A percentile compares a stretch with the other conserved stretches of the same genome.
Evolutionary conservation across 768 basidiomycete genomes (phyloP).

Genomic region (Pisolithus marmoratus): DNA sequence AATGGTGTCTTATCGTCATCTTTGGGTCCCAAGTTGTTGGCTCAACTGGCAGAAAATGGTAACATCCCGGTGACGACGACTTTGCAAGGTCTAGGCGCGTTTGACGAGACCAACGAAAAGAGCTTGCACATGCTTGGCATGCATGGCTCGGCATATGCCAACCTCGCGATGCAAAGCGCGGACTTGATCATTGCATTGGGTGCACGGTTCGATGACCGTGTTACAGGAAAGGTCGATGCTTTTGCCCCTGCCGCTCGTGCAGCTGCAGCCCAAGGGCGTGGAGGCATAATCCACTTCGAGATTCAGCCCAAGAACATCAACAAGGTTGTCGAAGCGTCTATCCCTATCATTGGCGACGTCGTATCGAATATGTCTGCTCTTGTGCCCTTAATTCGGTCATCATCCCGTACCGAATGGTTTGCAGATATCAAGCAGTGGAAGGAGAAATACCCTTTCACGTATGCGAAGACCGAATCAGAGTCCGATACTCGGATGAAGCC

Average conservation of each 20-base stretch:
- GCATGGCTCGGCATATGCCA: constrained; percentile 97
- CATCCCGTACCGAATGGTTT: constrained; percentile 78
- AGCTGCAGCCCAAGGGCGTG: constrained; percentile 79
- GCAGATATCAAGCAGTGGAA: constrained; percentile 82
- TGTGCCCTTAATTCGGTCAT: constrained; percentile 67
- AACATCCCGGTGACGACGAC: constrained; percentile 98
- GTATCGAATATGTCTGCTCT: constrained; percentile 74
- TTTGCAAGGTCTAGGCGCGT: constrained; percentile 91
- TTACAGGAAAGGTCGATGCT: constrained; percentile 82
- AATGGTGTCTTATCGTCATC: constrained; percentile 82
- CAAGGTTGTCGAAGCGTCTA: constrained; percentile 93
- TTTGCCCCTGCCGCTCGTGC: constrained; percentile 90
- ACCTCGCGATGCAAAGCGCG: constrained; percentile 95
- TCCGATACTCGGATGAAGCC: constrained; percentile 80
- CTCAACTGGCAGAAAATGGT: constrained; percentile 70
- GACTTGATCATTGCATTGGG: constrained; percentile 98
- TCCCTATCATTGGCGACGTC: constrained; percentile 93
- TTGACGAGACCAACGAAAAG: constrained; percentile 83
- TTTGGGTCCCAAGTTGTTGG: constrained; percentile 76
- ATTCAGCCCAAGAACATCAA: constrained; percentile 98
- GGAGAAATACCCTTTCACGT: constrained; percentile 84
- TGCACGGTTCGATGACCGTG: constrained; percentile 95
- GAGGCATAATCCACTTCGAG: constrained; percentile 99
- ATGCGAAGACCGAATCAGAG: constrained; percentile 46
- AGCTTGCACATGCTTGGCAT: constrained; percentile 98